A percentile compares a stretch with the other conserved stretches of the same genome.
phyloP scores from a whole-genome alignment of 208 protist species.

The Leishmania aethiopica region DNA sequence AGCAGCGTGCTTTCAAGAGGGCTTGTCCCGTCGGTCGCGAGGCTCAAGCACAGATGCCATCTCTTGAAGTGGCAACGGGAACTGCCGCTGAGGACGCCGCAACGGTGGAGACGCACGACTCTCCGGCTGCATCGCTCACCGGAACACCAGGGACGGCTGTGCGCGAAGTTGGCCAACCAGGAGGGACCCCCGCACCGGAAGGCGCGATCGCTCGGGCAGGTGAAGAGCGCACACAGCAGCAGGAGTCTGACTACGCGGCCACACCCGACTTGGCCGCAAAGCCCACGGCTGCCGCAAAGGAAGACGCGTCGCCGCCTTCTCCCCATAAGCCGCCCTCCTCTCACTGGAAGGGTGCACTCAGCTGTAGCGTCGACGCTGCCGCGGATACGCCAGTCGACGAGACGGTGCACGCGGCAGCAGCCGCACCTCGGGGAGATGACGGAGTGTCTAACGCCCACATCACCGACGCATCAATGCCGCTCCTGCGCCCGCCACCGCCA shows the following conservation, averaged over 20 bases:
- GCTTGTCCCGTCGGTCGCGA: neutral
- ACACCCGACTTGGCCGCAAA: neutral
- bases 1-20: neutral
- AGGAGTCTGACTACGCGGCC: neutral
- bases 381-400: neutral
- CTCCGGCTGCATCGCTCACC: neutral
- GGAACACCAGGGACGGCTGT: neutral
- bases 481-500: neutral
- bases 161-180: neutral
- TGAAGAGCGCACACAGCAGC: neutral
- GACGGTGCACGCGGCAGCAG: neutral
- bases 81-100: neutral
- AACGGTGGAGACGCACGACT: neutral
- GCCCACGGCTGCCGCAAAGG: neutral
- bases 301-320: neutral
- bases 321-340: neutral
- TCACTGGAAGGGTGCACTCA: neutral
- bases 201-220: neutral
- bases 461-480: neutral
- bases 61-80: neutral
- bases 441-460: neutral
- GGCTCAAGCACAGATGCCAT: neutral
- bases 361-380: neutral
- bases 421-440: neutral
- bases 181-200: neutral